Percentiles rank a stretch among this genome's conserved stretches.
Evolutionary conservation across 2,329 filamentous ascomycete genomes (phyloP).

Genomic region (Pseudogymnoascus sp.): DNA sequence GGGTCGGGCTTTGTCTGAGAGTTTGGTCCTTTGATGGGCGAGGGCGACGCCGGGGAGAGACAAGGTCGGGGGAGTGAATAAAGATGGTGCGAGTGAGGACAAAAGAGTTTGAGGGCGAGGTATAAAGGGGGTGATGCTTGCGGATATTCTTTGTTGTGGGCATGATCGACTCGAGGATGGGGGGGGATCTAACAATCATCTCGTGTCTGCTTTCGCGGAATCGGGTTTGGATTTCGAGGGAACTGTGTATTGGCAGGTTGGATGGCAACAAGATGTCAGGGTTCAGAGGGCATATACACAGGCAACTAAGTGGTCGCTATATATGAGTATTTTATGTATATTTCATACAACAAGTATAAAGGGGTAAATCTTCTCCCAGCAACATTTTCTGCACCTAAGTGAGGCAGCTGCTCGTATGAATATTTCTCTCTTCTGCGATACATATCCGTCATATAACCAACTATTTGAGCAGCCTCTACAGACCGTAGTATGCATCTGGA

Average conservation of each 20-base stretch:
- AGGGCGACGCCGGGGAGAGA: neutral
- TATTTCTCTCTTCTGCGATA: no score
- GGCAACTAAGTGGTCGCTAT: neutral
- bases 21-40: neutral
- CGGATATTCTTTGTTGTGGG: neutral
- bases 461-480: no score
- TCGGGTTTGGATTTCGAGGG: neutral
- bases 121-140: neutral
- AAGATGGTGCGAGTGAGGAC: neutral
- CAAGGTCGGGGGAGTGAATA: neutral
- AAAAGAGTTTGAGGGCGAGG: neutral
- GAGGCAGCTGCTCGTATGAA: neutral
- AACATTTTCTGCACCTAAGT: neutral
- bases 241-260: neutral
- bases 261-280: neutral
- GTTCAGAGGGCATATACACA: neutral
- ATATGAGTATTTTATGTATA: neutral
- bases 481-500: no score
- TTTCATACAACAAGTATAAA: neutral
- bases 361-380: neutral
- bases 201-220: neutral
- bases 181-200: neutral
- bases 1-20: neutral
- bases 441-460: no score
- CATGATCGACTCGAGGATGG: neutral